These are phyloP conservation scores for Mortierella sp. DNA, from an alignment of 371 early-diverging fungal species.

Conservation along the genomic window DNA sequence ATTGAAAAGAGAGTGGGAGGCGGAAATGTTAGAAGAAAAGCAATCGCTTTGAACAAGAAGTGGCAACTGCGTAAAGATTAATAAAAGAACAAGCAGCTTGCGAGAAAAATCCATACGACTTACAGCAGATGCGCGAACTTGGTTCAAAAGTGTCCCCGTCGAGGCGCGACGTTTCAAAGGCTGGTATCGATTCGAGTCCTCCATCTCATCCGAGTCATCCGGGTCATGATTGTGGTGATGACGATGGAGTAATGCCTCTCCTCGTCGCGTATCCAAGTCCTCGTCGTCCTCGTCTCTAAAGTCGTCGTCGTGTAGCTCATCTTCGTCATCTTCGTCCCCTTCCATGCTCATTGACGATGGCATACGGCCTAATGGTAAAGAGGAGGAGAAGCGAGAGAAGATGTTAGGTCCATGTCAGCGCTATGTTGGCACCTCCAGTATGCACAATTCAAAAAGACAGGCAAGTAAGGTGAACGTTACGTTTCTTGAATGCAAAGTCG, in stretches of 20 bases:
- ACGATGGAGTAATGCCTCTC: neutral
- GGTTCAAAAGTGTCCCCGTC: conserved; percentile 43
- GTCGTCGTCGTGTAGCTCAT: conserved; percentile 34
- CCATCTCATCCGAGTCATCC: conserved; percentile 36
- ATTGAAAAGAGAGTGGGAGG: too few species aligned
- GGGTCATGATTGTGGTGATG: conserved; percentile 7
- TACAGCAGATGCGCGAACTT: conserved; percentile 40
- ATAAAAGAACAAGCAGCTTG: too few species aligned
- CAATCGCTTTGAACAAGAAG: too few species aligned
- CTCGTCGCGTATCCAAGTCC: conserved; percentile 17
- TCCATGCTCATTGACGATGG: conserved; percentile 27
- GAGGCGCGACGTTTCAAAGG: conserved; percentile 52
- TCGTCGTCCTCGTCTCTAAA: conserved; percentile 34
- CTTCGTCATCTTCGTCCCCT: conserved; percentile 36
- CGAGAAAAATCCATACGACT: neutral
- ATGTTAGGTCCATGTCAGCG: neutral
- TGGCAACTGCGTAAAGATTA: neutral
- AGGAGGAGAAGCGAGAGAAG: neutral
- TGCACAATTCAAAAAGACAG: neutral
- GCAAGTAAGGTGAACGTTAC: conserved; percentile 15
- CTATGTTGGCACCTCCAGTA: neutral
- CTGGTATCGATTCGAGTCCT: conserved; percentile 46
- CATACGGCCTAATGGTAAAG: conserved; percentile 30
- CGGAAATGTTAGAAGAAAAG: neutral
- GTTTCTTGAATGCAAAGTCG: conserved; percentile 36